Evolutionary conservation across 257 asterid genomes (phyloP), one percentile per base, ranked within the genome.

Genomic region (Thymus quinquecostatus): DNA sequence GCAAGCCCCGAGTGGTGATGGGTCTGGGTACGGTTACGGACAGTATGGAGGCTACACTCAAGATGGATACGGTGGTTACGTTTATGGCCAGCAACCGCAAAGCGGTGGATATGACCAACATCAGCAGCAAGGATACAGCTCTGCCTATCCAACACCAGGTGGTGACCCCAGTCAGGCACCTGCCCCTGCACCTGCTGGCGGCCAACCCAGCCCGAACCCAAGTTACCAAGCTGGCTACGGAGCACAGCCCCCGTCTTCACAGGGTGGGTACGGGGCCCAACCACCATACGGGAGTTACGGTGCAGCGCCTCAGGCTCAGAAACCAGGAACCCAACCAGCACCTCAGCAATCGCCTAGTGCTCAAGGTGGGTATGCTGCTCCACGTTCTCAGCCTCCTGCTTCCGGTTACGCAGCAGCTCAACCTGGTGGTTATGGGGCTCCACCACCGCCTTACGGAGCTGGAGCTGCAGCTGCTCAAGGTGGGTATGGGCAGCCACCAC

Each of bases 1-100:
- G 21, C 80, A 45, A 49, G 53, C 76, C 60, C 82, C 89, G 8
- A 32, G 91, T 1, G 96, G 91, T 1, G 96, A 87, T 66, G 79
- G 75, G 54, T 71, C 96, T 62, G 87, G 57, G 59, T 72, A 72
- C 68, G 86, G 90, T 66, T 85, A 80, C 70, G 70, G 78, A 44
- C 96, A 88, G 79, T 94, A 94, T 47, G 55, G 85, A n/a, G 86
- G 84, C 63, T 91, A 91, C 64, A 21, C 84, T 56, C 99, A 89
- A 77, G 99, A 88, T 60, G 88, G 93, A 38, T 95, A 92, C 60
- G 90, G 89, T 29, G 91, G 89, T 59, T 92, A 89, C 63, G 87
- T 87, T 57, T 88, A 91, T 43, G 83, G 83, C 13, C 91, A 85
- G 62, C 73, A 90, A 27, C 92, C 78, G 55, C 68, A 83, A 2